phyloP scores from a whole-genome alignment of 345 rosid genomes.

The Arabidopsis suecica region DNA sequence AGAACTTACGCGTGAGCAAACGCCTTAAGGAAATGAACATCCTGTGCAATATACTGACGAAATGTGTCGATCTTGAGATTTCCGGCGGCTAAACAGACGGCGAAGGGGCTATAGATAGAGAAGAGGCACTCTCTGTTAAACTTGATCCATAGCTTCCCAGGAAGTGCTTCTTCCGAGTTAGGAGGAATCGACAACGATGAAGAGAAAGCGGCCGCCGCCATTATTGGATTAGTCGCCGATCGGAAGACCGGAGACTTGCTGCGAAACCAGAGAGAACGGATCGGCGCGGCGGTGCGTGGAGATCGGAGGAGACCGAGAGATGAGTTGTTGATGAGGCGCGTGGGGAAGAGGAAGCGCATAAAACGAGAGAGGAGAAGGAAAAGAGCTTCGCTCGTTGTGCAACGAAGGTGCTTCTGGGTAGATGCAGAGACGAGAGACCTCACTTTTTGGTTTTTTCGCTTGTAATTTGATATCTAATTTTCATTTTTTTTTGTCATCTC shows the following conservation, averaged over 20 bases:
- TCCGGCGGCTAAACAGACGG: slow-evolving; percentile 79
- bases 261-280: slow-evolving; percentile 37
- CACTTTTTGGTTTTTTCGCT: background rate
- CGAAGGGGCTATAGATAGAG: slow-evolving; percentile 78
- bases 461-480: too few species aligned
- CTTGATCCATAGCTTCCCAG: slow-evolving; percentile 79
- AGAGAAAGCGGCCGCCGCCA: slow-evolving; percentile 46
- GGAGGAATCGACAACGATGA: slow-evolving; percentile 48
- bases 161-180: slow-evolving; percentile 59
- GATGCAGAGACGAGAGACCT: slow-evolving; percentile 20
- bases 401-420: slow-evolving; percentile 5
- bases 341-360: slow-evolving; percentile 53
- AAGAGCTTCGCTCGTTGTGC: slow-evolving; percentile 3
- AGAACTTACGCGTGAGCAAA: slow-evolving; percentile 84
- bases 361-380: slow-evolving; percentile 14
- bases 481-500: background rate
- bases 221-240: slow-evolving; percentile 44
- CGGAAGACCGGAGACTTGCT: slow-evolving; percentile 39
- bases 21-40: slow-evolving; percentile 84
- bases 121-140: slow-evolving; percentile 63
- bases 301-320: slow-evolving; percentile 33
- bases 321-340: slow-evolving; percentile 34
- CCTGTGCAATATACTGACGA: slow-evolving; percentile 81
- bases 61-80: slow-evolving; percentile 72
- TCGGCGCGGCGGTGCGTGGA: slow-evolving; percentile 29